phyloP scores from a whole-genome alignment of 345 rosid genomes.

The Syzygium jambos region DNA sequence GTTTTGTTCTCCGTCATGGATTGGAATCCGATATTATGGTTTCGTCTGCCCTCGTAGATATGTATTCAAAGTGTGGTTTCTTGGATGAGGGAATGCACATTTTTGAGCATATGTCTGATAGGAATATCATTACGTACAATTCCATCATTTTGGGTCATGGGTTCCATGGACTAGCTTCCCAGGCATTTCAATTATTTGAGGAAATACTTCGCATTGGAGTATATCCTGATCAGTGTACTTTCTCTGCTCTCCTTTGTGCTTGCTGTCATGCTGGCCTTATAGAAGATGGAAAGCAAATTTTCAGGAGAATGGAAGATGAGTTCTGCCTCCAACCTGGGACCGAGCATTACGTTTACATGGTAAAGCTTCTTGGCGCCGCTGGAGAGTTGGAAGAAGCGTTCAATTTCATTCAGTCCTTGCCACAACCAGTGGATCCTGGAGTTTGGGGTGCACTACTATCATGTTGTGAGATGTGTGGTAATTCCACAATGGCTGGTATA shows the following conservation, averaged over 20 bases:
- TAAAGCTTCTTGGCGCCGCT: conserved; percentile 70
- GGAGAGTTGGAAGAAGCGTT: conserved; percentile 71
- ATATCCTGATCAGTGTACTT: conserved; percentile 60
- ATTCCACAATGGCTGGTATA: conserved; percentile 53
- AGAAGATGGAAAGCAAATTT: conserved; percentile 41
- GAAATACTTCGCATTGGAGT: conserved; percentile 39
- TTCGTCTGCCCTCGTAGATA: conserved; percentile 62
- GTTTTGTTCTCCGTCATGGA: conserved; percentile 50
- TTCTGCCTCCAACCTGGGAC: conserved; percentile 47
- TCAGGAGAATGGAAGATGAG: conserved; percentile 57
- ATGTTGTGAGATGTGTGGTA: conserved; percentile 59
- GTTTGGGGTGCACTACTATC: conserved; percentile 78
- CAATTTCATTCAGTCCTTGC: conserved; percentile 43
- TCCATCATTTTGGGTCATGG: conserved; percentile 60
- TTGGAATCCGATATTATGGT: conserved; percentile 47
- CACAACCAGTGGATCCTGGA: conserved; percentile 58
- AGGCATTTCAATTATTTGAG: conserved; percentile 53
- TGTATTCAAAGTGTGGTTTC: conserved; percentile 79
- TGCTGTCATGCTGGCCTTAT: conserved; percentile 80
- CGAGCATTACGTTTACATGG: conserved; percentile 69
- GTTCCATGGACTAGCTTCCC: conserved; percentile 54
- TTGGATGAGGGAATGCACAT: conserved; percentile 33
- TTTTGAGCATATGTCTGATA: conserved; percentile 33
- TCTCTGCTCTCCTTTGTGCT: conserved; percentile 67
- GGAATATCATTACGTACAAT: conserved; percentile 56